phyloP scores from a whole-genome alignment of 164 flowering plant genomes.

The Warburgia ugandensis region DNA sequence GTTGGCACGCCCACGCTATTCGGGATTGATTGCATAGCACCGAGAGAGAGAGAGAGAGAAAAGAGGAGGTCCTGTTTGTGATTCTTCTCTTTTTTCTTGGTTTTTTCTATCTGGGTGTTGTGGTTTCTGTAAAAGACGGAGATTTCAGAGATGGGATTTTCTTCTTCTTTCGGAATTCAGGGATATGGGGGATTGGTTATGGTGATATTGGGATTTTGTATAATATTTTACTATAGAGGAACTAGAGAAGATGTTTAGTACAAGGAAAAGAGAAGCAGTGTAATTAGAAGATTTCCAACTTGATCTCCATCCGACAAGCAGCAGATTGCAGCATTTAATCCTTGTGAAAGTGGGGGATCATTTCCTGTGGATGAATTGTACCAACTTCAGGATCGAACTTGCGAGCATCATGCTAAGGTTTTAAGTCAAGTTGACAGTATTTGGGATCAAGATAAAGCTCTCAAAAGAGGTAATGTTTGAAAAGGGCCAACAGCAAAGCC shows the following conservation, averaged over 20 bases:
- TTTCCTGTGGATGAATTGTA: background rate
- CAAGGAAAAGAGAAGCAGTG: background rate
- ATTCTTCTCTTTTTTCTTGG: no score
- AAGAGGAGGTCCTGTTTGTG: no score
- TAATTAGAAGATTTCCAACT: background rate
- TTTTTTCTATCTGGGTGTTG: no score
- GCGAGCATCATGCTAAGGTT: no score
- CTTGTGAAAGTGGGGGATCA: background rate
- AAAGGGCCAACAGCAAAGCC: no score
- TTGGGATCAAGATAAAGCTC: no score
- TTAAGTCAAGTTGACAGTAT: no score
- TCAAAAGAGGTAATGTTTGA: no score
- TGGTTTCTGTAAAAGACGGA: no score
- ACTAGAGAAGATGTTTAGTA: background rate
- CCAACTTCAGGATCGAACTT: no score
- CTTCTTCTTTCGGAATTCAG: background rate
- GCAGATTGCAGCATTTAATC: background rate
- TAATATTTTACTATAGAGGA: background rate
- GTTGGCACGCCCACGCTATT: slow-evolving; percentile 56
- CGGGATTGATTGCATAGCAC: slow-evolving; percentile 33
- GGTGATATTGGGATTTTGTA: background rate
- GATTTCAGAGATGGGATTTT: background rate
- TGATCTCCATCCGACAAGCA: background rate
- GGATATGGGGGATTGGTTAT: background rate
- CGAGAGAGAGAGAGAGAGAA: no score